Conservation (phyloP, 768 basidiomycete species). For the Saitozyma sp. region DNA sequence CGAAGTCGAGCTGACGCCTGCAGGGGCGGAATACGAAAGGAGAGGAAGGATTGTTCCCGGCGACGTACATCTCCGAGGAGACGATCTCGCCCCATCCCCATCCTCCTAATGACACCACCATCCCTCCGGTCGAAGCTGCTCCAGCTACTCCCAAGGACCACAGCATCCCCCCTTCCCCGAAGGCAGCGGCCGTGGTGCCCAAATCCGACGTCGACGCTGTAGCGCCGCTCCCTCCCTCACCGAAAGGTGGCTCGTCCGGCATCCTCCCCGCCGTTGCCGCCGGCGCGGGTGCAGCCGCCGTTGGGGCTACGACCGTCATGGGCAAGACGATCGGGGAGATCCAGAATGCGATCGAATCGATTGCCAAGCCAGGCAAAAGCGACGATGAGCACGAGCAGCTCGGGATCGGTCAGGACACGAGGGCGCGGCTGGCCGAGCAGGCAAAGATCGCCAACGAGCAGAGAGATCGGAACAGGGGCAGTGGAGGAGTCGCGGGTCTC, state of each 20-base stretch:
- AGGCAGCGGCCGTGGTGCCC: conserved; percentile 1
- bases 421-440: conserved; percentile 53
- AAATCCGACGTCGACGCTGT: background rate
- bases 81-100: conserved; percentile 52
- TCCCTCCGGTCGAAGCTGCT: conserved; percentile 16
- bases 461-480: conserved; percentile 36
- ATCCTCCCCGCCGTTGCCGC: conserved; percentile 11
- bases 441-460: conserved; percentile 52
- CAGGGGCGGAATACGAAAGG: conserved; percentile 82
- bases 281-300: conserved; percentile 21
- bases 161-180: conserved; percentile 18
- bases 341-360: conserved; percentile 84
- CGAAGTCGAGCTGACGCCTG: background rate
- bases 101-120: background rate
- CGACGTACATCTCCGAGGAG: conserved; percentile 73
- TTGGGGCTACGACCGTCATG: conserved; percentile 59
- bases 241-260: conserved; percentile 14
- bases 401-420: conserved; percentile 39
- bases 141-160: conserved; percentile 10
- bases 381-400: conserved; percentile 29
- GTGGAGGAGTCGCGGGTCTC: conserved; percentile 41
- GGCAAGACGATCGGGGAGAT: conserved; percentile 85
- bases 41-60: conserved; percentile 85
- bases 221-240: background rate
- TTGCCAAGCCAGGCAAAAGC: conserved; percentile 60